Percentiles rank a stretch among this genome's conserved stretches.
Conservation (phyloP, 176 grass and related monocot genomes). For the Dactylis glomerata region DNA sequence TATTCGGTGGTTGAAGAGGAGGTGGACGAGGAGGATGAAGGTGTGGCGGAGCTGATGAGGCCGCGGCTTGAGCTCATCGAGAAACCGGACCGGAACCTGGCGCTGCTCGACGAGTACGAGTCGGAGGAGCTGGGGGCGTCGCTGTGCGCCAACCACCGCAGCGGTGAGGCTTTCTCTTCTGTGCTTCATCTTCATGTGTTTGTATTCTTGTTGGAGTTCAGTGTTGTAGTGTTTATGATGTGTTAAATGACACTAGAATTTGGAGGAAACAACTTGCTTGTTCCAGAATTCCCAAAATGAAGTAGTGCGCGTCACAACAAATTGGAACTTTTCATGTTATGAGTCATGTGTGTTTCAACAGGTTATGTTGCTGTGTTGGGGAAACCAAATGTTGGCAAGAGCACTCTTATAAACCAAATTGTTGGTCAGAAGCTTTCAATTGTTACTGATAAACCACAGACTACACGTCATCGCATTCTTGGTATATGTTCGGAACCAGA, state of each 20-base stretch:
- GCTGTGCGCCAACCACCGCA: slow-evolving; percentile 54
- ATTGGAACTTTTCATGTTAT: background rate
- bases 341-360: background rate
- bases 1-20: slow-evolving; percentile 1
- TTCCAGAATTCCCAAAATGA: background rate
- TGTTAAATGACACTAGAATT: background rate
- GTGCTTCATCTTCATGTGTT: background rate
- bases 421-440: slow-evolving; percentile 95
- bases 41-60: slow-evolving; percentile 4
- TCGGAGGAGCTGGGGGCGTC: slow-evolving; percentile 63
- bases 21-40: slow-evolving; percentile 34
- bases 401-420: slow-evolving; percentile 93
- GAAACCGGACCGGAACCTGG: slow-evolving; percentile 76
- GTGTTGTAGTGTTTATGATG: background rate
- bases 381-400: slow-evolving; percentile 95
- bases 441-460: slow-evolving; percentile 91
- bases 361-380: slow-evolving; percentile 92
- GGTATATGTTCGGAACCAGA: slow-evolving; percentile 89
- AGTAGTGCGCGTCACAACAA: background rate
- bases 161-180: slow-evolving; percentile 51
- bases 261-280: background rate
- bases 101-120: slow-evolving; percentile 78
- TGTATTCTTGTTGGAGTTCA: background rate
- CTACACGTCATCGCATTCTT: slow-evolving; percentile 80
- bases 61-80: slow-evolving; percentile 69